Base-by-base conservation (phyloP, 2,329 filamentous ascomycete genomes). In the Microdochium paspali region DNA sequence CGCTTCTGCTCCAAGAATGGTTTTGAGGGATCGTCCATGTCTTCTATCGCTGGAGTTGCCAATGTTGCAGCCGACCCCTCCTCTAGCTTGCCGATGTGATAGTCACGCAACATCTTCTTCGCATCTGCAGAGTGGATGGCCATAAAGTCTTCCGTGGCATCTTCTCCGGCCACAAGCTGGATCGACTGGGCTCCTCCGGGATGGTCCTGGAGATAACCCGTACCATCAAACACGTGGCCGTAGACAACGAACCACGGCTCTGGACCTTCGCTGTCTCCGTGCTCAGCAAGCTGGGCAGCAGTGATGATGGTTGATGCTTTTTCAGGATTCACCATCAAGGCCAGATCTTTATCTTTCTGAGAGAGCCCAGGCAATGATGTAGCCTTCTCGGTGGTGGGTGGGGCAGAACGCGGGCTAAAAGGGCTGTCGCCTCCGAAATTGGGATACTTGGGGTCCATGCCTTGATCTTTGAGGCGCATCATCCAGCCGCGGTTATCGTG, bases 81-180 rank as follows among this genome's bases (percentile, higher is more conserved):
- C 18, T 40, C 35, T 12, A 95, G 75, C 0, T 80, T 81, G 45
- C 90, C 90, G 53, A 96, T 82, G 63, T 96, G 90, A 60, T 95
- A 94, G 42, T 76, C 66, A 10, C 79, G 76, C 84, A 96, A 90
- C 89, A 95, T 95, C 18, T 75, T 77, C 67, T 94, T 95, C 28
- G 90, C 90, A 15, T 87, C 95, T 68, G 95, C 90, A 61, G 85
- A 90, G 63, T 95, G 90, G 57, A 96, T 96, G 13, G 87, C 85
- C 68, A 94, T 79, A 62, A 95, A 96, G 55, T 96, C 90, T 58
- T 95, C 90, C 0, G 85, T 86, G 10, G 79, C 79, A 64, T 96
- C 90, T 57, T 87, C 72, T 0, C 83, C 89, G n/a, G 89, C 90
- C 3, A 84, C 87, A 24, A 83, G 84, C 46, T 85, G 75, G 59